Base-by-base conservation (phyloP, 2,329 filamentous ascomycete genomes). In the Diplocarpon mali region DNA sequence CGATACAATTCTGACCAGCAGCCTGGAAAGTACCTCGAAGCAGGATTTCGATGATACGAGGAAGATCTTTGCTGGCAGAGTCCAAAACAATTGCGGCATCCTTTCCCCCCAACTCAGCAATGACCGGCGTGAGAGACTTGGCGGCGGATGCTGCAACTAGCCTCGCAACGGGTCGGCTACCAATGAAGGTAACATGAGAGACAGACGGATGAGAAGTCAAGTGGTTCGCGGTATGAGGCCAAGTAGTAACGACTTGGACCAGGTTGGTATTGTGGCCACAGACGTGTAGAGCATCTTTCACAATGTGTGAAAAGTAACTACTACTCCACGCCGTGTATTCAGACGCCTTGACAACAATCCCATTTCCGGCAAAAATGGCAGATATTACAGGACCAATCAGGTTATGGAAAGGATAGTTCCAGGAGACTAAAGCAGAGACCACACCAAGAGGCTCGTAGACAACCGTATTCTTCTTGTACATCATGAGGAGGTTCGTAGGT, bases 331-430 rank as follows among this genome's bases (percentile, higher is more conserved):
- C 90, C 0, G 90, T 96, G 64, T 90, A 85, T 66, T 98, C 92
- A 40, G 87, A 95, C 38, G 84, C 85, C 68, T 98, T 98, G 63
- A 96, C 83, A 35, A 98, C 72, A 53, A 96, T 83, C 41, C 79
- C 86, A 61, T 96, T 95, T 38, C 92, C 92, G 12, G 89, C 75
- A 62, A 96, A 96, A 40, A 96, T 74, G 13, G 85, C 80, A 54
- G 85, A 89, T 61, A 96, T 93, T 53, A 95, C 76, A 12, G 90
- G 92, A 0, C 85, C 87, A 38, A 96, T 77, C 51, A 96, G 72
- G 65, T 98, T 98, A 68, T 98, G 92, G 65, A 96, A 94, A 36
- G 86, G 80, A 62, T 88, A 96, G 69, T 98, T 98, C 92, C 92
- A 98, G 61, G 85, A 92, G 35, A 98, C 87, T 42, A 90, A 82